Evolutionary conservation across 345 rosid species (phyloP), one percentile per base, ranked within the genome.

Genomic region (Jatropha curcas): DNA sequence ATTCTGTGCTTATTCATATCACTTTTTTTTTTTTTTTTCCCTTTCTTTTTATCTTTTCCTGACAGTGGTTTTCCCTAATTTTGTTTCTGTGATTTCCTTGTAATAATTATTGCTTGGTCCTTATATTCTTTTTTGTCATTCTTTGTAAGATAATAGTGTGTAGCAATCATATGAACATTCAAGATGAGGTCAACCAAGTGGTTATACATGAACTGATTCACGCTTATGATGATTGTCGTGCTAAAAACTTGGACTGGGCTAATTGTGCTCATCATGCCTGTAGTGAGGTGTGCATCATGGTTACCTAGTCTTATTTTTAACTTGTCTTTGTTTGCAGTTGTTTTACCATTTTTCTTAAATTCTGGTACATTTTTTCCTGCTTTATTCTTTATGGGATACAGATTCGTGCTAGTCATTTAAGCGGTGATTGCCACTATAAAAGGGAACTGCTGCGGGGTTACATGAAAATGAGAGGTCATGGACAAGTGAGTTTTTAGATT

Each of bases 191-290:
- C 75, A 88, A 86, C 73, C 97, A 91, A 88, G 93, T 88, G 10
- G 83, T 92, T 71, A 86, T 82, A 82, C 99, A 95, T 43, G 94
- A 90, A 82, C 83, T 95, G 14, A 91, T 95, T 76, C 97, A 93
- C 76, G 98, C 98, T 35, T 93, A 88, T 67, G 98, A 93, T 65
- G 90, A 93, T 14, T 95, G 99, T 10, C 96, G 92, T 4, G 96
- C 97, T 58, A 82, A 84, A 73, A 95, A 95, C 73, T 71, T 95
- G 84, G 89, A 92, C 71, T 93, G 97, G 97, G 24, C 81, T 60
- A 85, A 89, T 72, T 95, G 99, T 74, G 96, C 94, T 62, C 99
- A 95, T 73, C 99, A 95, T 88, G 97, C 98, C 65, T 95, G 99
- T 57, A 88, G 89, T 51, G 97, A 95, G 99, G 99, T 95, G 78